Conservation (phyloP, 805 yeast genomes). For the Schwanniomyces vanrijiae region DNA sequence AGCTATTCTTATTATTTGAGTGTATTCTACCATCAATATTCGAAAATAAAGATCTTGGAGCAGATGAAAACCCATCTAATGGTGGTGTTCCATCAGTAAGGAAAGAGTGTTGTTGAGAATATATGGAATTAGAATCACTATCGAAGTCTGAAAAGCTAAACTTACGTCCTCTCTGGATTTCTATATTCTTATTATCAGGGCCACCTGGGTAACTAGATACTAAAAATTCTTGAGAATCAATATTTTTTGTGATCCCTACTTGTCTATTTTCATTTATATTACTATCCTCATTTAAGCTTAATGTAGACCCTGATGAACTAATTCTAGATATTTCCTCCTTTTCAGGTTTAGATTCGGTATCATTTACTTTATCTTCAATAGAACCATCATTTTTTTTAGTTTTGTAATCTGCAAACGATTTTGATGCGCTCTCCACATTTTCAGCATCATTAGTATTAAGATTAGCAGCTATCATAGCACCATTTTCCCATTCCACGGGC, state of each 20-base stretch:
- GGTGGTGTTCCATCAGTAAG: conserved; percentile 9
- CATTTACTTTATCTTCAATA: neutral
- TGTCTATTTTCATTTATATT: neutral
- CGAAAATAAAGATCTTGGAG: conserved; percentile 3
- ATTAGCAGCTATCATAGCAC: conserved; percentile 42
- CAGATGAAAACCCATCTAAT: conserved; percentile 3
- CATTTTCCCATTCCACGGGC: conserved; percentile 47
- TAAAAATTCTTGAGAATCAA: conserved; percentile 14
- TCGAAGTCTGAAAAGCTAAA: conserved; percentile 19
- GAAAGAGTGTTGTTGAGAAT: conserved; percentile 3
- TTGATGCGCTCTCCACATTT: conserved; percentile 25
- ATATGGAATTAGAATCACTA: conserved; percentile 22
- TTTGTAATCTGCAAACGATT: conserved; percentile 35
- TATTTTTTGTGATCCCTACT: conserved; percentile 8
- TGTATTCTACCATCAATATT: neutral
- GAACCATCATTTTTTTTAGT: conserved; percentile 5
- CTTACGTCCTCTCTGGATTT: neutral
- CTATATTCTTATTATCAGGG: neutral
- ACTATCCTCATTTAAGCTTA: neutral
- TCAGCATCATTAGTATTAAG: conserved; percentile 16
- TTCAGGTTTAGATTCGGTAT: neutral
- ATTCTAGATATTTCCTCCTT: neutral
- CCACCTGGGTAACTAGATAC: conserved; percentile 13
- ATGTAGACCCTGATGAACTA: neutral
- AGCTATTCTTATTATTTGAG: conserved; percentile 4